These are phyloP conservation scores for Trichosanthes cucumerina DNA, from an alignment of 306 rosid species.

Conservation along the genomic window DNA sequence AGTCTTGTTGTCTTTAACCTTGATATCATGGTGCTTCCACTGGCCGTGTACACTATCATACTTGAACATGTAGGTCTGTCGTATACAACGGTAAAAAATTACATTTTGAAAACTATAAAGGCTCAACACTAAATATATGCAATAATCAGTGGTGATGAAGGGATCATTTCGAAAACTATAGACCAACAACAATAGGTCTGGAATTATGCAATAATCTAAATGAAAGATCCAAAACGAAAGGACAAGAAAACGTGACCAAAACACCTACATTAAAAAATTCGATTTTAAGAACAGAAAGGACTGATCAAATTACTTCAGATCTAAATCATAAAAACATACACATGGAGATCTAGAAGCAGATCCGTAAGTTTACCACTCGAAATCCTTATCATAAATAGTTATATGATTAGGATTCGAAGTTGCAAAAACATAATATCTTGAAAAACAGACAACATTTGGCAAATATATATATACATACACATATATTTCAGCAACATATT, in stretches of 20 bases:
- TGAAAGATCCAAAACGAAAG: not conserved
- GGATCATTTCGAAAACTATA: too few species aligned
- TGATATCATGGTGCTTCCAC: constrained; percentile 76
- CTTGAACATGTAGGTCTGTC: constrained; percentile 91
- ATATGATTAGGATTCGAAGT: too few species aligned
- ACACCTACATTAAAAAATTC: not conserved
- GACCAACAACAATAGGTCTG: too few species aligned
- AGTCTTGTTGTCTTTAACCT: constrained; percentile 80
- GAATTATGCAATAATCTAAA: not conserved
- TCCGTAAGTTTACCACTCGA: constrained; percentile 39
- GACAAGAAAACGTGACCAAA: not conserved
- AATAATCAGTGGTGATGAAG: too few species aligned
- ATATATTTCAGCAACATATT: too few species aligned
- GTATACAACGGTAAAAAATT: not conserved
- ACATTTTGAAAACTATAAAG: not conserved
- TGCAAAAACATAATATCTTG: too few species aligned
- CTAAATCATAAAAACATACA: not conserved
- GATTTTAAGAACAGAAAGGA: not conserved
- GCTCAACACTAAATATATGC: too few species aligned
- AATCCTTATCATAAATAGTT: too few species aligned
- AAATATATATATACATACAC: too few species aligned
- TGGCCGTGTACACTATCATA: constrained; percentile 79
- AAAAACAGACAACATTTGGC: too few species aligned
- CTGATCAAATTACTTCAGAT: not conserved
- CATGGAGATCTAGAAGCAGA: not conserved